Percentiles rank a stretch among this genome's conserved stretches.
Conservation (phyloP, 2,329 filamentous ascomycete species). For the Cadophora sp. region DNA sequence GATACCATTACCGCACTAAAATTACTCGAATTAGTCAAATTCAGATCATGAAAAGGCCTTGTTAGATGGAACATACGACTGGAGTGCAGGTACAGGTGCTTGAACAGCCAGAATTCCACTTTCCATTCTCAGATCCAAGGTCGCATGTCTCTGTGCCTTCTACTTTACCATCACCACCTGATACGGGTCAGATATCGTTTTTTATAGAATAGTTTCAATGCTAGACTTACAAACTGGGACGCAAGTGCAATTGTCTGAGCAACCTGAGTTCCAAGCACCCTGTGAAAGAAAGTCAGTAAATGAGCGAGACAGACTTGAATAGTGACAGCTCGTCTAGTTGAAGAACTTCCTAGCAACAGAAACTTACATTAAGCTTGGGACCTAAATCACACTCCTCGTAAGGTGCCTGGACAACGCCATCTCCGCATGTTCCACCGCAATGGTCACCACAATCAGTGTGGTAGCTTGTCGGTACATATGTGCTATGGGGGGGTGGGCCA, state of each 20-base stretch:
- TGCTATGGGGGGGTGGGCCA: too few relatives aligned
- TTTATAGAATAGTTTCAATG: neutral
- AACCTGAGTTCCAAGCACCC: constrained; percentile 13
- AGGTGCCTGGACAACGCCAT: constrained; percentile 9
- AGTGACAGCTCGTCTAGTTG: too few relatives aligned
- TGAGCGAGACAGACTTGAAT: too few relatives aligned
- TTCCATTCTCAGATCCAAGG: constrained; percentile 5
- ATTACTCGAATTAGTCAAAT: neutral
- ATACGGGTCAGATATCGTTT: neutral
- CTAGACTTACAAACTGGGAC: neutral
- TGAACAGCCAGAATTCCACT: constrained; percentile 10
- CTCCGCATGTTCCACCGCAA: constrained; percentile 22
- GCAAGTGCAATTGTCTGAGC: neutral
- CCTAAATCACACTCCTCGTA: constrained; percentile 17
- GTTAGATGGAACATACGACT: neutral
- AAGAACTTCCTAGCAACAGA: too few relatives aligned
- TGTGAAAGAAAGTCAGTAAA: constrained; percentile 1
- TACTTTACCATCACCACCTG: constrained; percentile 15
- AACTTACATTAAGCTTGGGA: constrained; percentile 10
- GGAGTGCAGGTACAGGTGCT: neutral
- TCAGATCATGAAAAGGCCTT: too few relatives aligned
- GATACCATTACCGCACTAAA: constrained; percentile 12
- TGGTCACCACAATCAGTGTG: constrained; percentile 13
- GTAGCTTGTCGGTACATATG: neutral
- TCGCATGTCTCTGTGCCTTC: constrained; percentile 8